Percentiles rank a stretch among this genome's conserved stretches.
These are phyloP conservation scores for Aspergillus ochraceoroseus DNA, from an alignment of 2,329 filamentous ascomycete species.

Conservation along the genomic window DNA sequence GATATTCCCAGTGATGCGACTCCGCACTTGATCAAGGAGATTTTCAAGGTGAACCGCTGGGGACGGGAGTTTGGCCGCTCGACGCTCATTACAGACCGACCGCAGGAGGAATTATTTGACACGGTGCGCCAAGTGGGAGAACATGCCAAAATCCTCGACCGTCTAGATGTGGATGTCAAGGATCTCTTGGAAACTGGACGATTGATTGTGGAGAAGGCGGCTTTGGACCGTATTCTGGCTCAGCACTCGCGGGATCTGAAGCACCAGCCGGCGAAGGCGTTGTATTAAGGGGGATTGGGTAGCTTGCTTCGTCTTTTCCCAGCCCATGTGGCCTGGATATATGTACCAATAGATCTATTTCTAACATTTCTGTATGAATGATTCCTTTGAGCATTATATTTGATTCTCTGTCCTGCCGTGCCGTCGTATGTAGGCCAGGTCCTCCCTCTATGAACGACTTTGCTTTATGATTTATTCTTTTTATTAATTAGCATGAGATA, in stretches of 20 bases:
- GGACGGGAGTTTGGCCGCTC: constrained; percentile 64
- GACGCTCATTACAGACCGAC: constrained; percentile 64
- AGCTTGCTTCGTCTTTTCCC: constrained; percentile 18
- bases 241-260: constrained; percentile 53
- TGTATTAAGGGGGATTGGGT: constrained; percentile 24
- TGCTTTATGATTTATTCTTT: too few species aligned
- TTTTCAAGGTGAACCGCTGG: constrained; percentile 68
- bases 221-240: constrained; percentile 68
- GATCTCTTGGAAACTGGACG: constrained; percentile 80
- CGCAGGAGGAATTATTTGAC: constrained; percentile 59
- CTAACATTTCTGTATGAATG: constrained; percentile 7
- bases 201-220: constrained; percentile 78
- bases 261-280: constrained; percentile 32
- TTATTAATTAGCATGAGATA: not conserved
- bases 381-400: too few species aligned
- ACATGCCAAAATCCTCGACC: constrained; percentile 64
- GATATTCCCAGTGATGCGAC: constrained; percentile 51
- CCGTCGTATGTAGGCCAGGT: too few species aligned
- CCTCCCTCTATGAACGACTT: too few species aligned
- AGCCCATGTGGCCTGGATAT: constrained; percentile 9
- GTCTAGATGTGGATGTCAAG: constrained; percentile 89
- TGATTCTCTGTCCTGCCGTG: too few species aligned
- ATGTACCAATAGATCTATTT: constrained; percentile 34
- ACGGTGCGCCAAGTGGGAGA: constrained; percentile 60
- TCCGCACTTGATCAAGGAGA: constrained; percentile 58